Evolutionary conservation across 306 rosid genomes (phyloP), one percentile per base, ranked within the genome.

Genomic region (Rosa rugosa): DNA sequence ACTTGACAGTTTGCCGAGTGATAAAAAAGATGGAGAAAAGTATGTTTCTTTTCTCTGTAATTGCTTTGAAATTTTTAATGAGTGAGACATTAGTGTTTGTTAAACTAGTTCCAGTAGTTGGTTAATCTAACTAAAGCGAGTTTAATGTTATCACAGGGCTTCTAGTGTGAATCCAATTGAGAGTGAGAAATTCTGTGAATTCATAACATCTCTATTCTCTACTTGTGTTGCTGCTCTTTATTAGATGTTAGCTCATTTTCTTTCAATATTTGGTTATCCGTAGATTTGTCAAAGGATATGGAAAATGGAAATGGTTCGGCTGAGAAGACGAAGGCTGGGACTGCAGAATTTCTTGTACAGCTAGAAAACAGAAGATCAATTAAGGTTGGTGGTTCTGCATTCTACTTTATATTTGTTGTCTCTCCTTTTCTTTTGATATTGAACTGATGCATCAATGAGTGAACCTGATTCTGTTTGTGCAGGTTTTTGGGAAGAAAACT

Each of bases 401-500:
- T 34, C 69, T 36, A 6, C 4, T 5, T 31, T 34, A 22, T 9
- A 11, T 64, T 1, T 65, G 45, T 34, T 27, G 31, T 27, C 31
- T 27, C 13, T 22, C 65, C 0, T 23, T 59, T 23, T 59, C 16
- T 23, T 54, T 60, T 25, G 36, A 25, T 27, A 25, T 5, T 62
- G 40, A 62, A 62, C 63, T 31, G 8, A 11, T 47, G 34, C 57
- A 77, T 56, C 36, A 23, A 25, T 31, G 4, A 4, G 50, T 31
- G 31, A 53, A n/a, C 63, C 6, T 14, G 75, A 51, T 40, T 75
- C 53, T 69, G 12, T 38, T 41, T 81, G 63, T 82, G 74, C 83
- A 94, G 98, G 97, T 95, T 72, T 85, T 90, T 80, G 99, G 99
- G 76, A 95, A 86, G 79, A 82, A 79, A 87, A 83, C 85, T n/a